Evolutionary conservation across 345 rosid genomes (phyloP).

Genomic region (Ailanthus altissimus): DNA sequence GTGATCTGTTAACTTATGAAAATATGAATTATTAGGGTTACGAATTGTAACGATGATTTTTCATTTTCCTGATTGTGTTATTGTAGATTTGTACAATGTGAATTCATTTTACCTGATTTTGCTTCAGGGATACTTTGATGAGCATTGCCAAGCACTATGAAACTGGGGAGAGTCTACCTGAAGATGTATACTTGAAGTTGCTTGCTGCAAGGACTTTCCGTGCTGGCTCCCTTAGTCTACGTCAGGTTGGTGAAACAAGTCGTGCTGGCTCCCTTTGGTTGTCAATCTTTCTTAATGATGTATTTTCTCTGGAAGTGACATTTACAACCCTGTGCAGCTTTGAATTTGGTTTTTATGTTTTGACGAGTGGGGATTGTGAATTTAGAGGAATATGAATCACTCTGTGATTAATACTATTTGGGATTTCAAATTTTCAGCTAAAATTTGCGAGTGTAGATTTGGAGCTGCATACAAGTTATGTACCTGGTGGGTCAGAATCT

Average conservation of each 20-base stretch:
- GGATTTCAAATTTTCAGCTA: slow-evolving; percentile 45
- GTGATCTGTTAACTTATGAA: not conserved
- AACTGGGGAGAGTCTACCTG: slow-evolving; percentile 84
- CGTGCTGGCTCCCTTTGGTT: not conserved
- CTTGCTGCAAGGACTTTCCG: slow-evolving; percentile 90
- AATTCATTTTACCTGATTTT: slow-evolving; percentile 8
- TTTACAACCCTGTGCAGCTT: not conserved
- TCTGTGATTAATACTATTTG: not conserved
- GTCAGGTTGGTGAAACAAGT: slow-evolving; percentile 60
- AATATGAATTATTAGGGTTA: not conserved
- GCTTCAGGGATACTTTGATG: slow-evolving; percentile 84
- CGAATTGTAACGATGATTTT: not conserved
- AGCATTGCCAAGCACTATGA: slow-evolving; percentile 88
- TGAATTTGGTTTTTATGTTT: not conserved
- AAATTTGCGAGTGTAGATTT: slow-evolving; percentile 69
- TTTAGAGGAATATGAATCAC: not conserved
- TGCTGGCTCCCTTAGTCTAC: slow-evolving; percentile 86
- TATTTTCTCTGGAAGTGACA: not conserved
- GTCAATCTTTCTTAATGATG: not conserved
- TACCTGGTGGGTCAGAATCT: slow-evolving; percentile 72
- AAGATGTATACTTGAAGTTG: slow-evolving; percentile 76
- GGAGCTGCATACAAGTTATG: slow-evolving; percentile 73
- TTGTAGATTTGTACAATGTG: slow-evolving; percentile 8
- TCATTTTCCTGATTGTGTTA: not conserved
- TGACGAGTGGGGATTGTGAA: not conserved